Conservation (phyloP, 495 filamentous ascomycete species). For the Hyaloscypha variabilis region DNA sequence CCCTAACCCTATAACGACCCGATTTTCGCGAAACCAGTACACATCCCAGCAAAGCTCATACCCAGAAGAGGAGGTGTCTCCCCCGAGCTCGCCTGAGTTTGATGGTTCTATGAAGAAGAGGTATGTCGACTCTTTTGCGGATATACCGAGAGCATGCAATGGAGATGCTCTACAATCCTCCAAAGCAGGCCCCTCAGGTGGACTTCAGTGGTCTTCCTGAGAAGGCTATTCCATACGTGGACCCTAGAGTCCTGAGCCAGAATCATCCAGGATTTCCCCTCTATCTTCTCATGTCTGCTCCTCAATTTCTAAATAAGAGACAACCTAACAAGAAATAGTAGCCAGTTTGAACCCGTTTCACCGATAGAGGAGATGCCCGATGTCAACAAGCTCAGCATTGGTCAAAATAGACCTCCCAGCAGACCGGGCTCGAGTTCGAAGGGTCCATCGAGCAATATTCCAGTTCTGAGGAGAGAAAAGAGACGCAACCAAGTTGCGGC, state of each 20-base stretch:
- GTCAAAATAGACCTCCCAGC: conserved; percentile 19
- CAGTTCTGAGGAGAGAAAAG: conserved; percentile 49
- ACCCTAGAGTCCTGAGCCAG: conserved; percentile 16
- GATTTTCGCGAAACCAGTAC: conserved; percentile 20
- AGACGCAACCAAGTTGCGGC: conserved; percentile 27
- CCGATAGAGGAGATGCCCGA: conserved; percentile 53
- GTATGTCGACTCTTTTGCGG: conserved; percentile 24
- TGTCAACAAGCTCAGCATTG: conserved; percentile 34
- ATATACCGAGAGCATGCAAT: conserved; percentile 17
- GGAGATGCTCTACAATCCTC: conserved; percentile 16
- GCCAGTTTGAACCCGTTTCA: conserved; percentile 44
- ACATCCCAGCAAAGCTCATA: conserved; percentile 10
- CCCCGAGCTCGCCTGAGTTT: conserved; percentile 31
- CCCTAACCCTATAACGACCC: conserved; percentile 13
- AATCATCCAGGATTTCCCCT: conserved; percentile 11
- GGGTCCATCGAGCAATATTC: conserved; percentile 44
- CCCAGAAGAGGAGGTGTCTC: conserved; percentile 32
- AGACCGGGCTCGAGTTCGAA: conserved; percentile 28
- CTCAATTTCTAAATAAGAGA: not conserved
- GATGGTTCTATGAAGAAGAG: conserved; percentile 10
- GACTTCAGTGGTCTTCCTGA: conserved; percentile 2
- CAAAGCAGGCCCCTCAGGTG: not conserved
- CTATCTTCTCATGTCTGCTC: conserved; percentile 22
- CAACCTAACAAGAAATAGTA: conserved; percentile 20
- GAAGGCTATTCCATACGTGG: conserved; percentile 7